Evolutionary conservation across 1,284 basidiomycete species (phyloP).

Genomic region (Trametes sp.): DNA sequence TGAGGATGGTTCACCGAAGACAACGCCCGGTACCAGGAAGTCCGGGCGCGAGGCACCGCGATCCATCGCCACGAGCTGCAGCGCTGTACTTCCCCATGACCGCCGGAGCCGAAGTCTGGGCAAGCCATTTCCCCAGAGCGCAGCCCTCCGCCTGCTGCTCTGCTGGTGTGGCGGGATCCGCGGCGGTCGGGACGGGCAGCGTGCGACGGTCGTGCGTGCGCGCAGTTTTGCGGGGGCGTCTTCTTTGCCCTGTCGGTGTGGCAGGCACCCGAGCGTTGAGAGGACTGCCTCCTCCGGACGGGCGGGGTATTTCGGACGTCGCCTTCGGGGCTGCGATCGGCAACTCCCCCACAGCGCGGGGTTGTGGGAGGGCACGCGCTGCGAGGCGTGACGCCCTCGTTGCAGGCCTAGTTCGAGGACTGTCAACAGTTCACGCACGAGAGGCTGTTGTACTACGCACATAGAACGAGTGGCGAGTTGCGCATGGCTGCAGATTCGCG

Average conservation of each 20-base stretch:
- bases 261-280: neutral
- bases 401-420: too few relatives aligned
- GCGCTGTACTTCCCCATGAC: neutral
- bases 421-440: too few relatives aligned
- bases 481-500: too few relatives aligned
- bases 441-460: too few relatives aligned
- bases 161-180: conserved; percentile 1
- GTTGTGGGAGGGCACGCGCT: too few relatives aligned
- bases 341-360: neutral
- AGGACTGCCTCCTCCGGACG: neutral
- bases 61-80: neutral
- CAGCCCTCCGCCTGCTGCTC: neutral
- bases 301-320: neutral
- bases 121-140: neutral
- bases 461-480: too few relatives aligned
- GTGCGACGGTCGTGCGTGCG: neutral
- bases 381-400: too few relatives aligned
- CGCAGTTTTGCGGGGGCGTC: neutral
- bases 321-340: neutral
- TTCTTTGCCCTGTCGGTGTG: neutral
- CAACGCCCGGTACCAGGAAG: too few relatives aligned
- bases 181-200: neutral
- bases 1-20: too few relatives aligned
- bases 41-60: too few relatives aligned
- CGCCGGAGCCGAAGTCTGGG: too few relatives aligned